These are phyloP conservation scores for Aspergillus ochraceoroseus DNA, from an alignment of 2,329 filamentous ascomycete genomes.

Conservation along the genomic window DNA sequence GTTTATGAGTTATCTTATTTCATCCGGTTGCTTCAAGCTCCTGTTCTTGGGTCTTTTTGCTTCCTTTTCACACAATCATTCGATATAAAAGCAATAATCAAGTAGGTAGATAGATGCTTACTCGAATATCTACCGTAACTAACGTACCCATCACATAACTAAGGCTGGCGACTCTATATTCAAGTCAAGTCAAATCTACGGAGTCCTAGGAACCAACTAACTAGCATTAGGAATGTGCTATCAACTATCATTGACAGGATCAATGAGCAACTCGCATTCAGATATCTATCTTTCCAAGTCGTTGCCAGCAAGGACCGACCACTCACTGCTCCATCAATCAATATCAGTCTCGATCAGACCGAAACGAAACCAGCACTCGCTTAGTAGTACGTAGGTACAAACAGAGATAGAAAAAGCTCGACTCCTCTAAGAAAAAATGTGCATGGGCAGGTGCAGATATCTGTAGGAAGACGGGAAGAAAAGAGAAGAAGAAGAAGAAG, in stretches of 20 bases:
- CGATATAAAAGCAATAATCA: too few species aligned
- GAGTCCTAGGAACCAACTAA: background rate
- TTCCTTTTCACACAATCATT: too few species aligned
- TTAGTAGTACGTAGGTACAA: too few species aligned
- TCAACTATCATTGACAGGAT: background rate
- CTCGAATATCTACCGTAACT: background rate
- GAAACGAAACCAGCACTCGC: background rate
- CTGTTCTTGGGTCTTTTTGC: too few species aligned
- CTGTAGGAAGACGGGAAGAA: background rate
- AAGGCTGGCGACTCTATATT: too few species aligned
- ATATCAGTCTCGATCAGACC: background rate
- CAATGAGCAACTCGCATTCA: conserved; percentile 4
- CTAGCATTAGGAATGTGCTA: background rate
- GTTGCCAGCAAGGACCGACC: conserved; percentile 7
- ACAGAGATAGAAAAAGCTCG: background rate
- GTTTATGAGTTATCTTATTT: too few species aligned
- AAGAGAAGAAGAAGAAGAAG: background rate
- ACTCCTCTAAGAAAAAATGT: background rate
- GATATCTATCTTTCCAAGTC: conserved; percentile 7
- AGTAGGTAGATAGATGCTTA: too few species aligned
- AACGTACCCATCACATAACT: too few species aligned
- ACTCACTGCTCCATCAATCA: background rate
- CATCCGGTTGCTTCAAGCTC: too few species aligned
- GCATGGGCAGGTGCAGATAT: background rate
- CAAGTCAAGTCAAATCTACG: too few species aligned